Evolutionary conservation across 78 protist species (phyloP).

Genomic region (Mastigamoeba balamuthi): DNA sequence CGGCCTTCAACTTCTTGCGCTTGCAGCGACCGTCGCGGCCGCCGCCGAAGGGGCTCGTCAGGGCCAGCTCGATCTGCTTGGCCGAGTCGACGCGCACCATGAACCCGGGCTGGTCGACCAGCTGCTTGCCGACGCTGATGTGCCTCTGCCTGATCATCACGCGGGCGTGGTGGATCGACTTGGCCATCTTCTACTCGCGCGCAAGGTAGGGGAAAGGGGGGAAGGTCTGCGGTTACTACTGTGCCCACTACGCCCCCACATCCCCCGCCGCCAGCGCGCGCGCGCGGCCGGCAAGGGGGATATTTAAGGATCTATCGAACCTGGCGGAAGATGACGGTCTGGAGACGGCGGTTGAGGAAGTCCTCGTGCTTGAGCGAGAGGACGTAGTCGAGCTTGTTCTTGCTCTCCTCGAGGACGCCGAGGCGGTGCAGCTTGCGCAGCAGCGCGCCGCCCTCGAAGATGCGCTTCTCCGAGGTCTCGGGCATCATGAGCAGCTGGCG

Average conservation of each 20-base stretch:
- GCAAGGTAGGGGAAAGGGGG: no score
- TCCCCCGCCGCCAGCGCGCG: no score
- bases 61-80: constrained; percentile 92
- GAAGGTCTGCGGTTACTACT: no score
- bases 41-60: constrained; percentile 77
- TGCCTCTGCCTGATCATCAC: constrained; percentile 96
- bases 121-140: constrained; percentile 98
- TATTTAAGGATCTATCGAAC: no score
- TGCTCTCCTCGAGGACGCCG: constrained; percentile 90
- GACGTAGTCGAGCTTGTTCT: constrained; percentile 95
- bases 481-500: constrained; percentile 94
- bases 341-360: constrained; percentile 98
- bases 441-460: constrained; percentile 96
- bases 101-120: constrained; percentile 97
- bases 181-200: no score
- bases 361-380: constrained; percentile 90
- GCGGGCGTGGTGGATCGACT: constrained; percentile 99
- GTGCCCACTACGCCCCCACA: no score
- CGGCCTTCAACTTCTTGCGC: constrained; percentile 45
- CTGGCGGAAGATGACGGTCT: constrained; percentile 89
- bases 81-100: constrained; percentile 93
- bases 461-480: constrained; percentile 62
- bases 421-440: constrained; percentile 84
- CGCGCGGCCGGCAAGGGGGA: no score
- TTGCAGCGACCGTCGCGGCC: constrained; percentile 93